These are phyloP conservation scores for Talaromyces albobiverticillius DNA, from an alignment of 2,329 filamentous ascomycete species.

Conservation along the genomic window DNA sequence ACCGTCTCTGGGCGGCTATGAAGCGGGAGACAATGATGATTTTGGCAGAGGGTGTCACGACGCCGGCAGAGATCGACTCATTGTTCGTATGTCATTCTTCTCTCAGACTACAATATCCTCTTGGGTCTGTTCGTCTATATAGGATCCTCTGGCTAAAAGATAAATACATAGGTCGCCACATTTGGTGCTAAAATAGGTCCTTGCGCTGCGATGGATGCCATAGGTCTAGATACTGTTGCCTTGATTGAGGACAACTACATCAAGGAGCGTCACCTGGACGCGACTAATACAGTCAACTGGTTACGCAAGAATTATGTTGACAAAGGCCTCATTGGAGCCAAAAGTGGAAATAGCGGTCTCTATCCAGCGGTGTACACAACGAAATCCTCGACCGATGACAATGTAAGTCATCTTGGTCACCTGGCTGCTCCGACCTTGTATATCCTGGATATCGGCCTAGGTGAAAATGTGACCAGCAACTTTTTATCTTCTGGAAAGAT, in stretches of 20 bases:
- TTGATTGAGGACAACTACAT: slow-evolving; percentile 56
- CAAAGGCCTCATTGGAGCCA: slow-evolving; percentile 49
- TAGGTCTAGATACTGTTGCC: slow-evolving; percentile 53
- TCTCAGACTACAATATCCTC: no score
- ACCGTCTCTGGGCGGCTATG: slow-evolving; percentile 56
- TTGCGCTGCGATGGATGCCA: slow-evolving; percentile 46
- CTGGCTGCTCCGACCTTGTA: no score
- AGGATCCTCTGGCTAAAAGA: no score
- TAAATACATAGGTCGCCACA: no score
- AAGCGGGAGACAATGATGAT: slow-evolving; percentile 53
- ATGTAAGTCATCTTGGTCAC: no score
- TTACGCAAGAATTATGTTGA: slow-evolving; percentile 46
- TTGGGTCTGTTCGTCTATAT: no score
- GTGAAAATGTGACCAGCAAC: slow-evolving; percentile 19
- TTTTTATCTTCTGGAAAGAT: no score
- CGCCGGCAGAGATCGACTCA: slow-evolving; percentile 47
- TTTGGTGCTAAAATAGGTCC: slow-evolving; percentile 27
- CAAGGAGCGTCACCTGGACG: slow-evolving; percentile 42
- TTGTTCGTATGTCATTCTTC: slow-evolving; percentile 45
- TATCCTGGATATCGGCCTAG: slow-evolving; percentile 25
- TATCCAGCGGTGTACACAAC: no score
- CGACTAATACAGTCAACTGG: slow-evolving; percentile 41
- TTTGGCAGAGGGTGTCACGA: slow-evolving; percentile 49
- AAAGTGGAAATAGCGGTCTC: no score
- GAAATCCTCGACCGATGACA: no score